Evolutionary conservation across 1,139 yeast genomes (phyloP).

Genomic region (Hansenula sp.): DNA sequence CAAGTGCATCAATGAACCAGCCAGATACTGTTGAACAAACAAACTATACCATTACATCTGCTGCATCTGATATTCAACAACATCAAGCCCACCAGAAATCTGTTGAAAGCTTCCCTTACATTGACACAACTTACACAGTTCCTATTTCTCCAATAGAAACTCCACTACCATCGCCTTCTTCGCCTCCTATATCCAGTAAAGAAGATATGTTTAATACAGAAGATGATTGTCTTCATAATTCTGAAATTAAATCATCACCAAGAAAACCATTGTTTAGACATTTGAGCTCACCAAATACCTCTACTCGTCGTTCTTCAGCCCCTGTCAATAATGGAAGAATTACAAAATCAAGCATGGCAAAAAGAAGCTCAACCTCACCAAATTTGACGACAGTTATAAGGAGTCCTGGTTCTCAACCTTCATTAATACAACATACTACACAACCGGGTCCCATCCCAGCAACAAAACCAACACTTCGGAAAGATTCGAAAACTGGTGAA

Average conservation of each 20-base stretch:
- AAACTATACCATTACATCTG: background rate
- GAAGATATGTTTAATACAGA: background rate
- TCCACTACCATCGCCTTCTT: background rate
- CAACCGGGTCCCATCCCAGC: conserved; percentile 32
- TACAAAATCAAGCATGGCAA: background rate
- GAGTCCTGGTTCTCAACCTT: background rate
- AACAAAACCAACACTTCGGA: conserved; percentile 19
- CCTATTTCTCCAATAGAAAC: background rate
- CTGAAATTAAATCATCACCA: too few relatives aligned
- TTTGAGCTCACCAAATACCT: too few relatives aligned
- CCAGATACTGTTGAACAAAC: background rate
- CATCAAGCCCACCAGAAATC: background rate
- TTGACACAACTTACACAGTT: background rate
- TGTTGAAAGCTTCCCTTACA: background rate
- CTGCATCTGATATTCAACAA: too few relatives aligned
- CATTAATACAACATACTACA: conserved; percentile 12
- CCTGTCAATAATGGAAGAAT: background rate
- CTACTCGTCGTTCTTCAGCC: background rate
- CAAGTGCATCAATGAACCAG: too few relatives aligned
- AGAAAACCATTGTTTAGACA: too few relatives aligned
- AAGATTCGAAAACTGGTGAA: conserved; percentile 22
- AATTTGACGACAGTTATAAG: background rate
- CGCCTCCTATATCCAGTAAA: background rate
- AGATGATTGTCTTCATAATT: background rate
- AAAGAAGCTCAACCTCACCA: background rate